Evolutionary conservation across 78 protist species (phyloP), one percentile per base, ranked within the genome.

Genomic region (Dictyostelium purpureum): DNA sequence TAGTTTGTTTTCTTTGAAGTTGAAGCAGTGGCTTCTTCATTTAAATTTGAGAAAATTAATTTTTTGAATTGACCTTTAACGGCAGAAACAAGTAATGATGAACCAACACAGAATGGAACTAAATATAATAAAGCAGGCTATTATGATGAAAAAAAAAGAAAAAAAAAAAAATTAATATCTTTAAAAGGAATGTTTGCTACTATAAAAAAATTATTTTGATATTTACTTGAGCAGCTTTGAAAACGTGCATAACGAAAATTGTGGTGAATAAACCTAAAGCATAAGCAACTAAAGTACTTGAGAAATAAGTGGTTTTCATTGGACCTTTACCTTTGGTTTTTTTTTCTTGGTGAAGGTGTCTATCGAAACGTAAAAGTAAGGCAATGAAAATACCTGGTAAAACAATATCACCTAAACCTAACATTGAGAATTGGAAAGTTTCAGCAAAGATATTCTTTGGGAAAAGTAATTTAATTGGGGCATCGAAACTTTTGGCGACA

Each of bases 351-450:
- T 43, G 42, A 45, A n/a, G 1, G 42, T 33, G 28, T 24, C 21
- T 52, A 69, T 98, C 99, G 49, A 90, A 97, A 21, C 97, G 88
- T 7, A 97, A 80, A 40, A 96, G 28, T 33, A 97, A 71, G 2
- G 98, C 99, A 37, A 97, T 77, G 26, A 97, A 91, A 69, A 97
- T 56, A 31, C 98, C 98, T 24, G 99, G 99, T 43, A 98, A 91
- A 42, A 98, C 99, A 56, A 98, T 98, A 79, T 98, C 99, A 21
- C 99, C 99, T 4, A 98, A 95, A 35, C 99, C 99, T 38, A 98
- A 95, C 98, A 98, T 87, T 12, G 99, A 74, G 90, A 94, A 94
- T 42, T 91, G 66, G 21, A 4, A 45, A 54, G n/a, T 87, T 49
- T 43, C 52, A n/a, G 92, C 94, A 14, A 90, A 59, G 2, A 96